phyloP scores from a whole-genome alignment of 352 stramenopile genomes.

The Thalassiosira mediterranea region DNA sequence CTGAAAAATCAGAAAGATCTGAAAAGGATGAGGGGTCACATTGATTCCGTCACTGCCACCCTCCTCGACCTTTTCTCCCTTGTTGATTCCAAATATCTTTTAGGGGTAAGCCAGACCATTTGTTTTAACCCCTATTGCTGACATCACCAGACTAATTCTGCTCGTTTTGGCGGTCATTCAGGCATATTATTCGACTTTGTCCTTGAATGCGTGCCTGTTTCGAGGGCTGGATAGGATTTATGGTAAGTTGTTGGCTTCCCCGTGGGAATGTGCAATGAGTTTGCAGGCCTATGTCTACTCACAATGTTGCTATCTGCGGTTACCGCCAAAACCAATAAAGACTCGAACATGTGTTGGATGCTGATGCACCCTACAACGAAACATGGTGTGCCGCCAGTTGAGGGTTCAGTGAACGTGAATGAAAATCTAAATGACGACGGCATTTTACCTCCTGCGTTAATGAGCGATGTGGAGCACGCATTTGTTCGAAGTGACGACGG shows the following conservation, averaged over 20 bases:
- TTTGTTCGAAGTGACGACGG: slow-evolving; percentile 46
- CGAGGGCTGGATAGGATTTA: slow-evolving; percentile 47
- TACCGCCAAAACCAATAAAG: no score
- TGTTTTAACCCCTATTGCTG: no score
- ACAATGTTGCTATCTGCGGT: no score
- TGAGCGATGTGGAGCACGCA: slow-evolving; percentile 56
- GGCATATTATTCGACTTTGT: slow-evolving; percentile 55
- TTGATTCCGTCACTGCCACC: slow-evolving; percentile 37
- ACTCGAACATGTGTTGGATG: slow-evolving; percentile 60
- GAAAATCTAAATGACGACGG: not conserved
- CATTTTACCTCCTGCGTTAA: slow-evolving; percentile 39
- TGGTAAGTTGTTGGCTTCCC: no score
- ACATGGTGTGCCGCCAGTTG: slow-evolving; percentile 16
- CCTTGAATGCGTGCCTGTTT: slow-evolving; percentile 51
- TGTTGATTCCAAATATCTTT: slow-evolving; percentile 48
- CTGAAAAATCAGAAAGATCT: slow-evolving; percentile 28
- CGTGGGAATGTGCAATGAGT: no score
- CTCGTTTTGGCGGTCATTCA: no score
- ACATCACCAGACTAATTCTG: no score
- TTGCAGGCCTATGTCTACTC: no score
- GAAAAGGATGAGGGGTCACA: slow-evolving; percentile 10
- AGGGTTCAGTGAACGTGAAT: slow-evolving; percentile 20
- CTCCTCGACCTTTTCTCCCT: slow-evolving; percentile 48
- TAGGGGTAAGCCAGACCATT: no score
- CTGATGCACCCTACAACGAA: slow-evolving; percentile 43